These are phyloP conservation scores for Colletotrichum sp. DNA, from an alignment of 2,329 filamentous ascomycete genomes.

Conservation along the genomic window DNA sequence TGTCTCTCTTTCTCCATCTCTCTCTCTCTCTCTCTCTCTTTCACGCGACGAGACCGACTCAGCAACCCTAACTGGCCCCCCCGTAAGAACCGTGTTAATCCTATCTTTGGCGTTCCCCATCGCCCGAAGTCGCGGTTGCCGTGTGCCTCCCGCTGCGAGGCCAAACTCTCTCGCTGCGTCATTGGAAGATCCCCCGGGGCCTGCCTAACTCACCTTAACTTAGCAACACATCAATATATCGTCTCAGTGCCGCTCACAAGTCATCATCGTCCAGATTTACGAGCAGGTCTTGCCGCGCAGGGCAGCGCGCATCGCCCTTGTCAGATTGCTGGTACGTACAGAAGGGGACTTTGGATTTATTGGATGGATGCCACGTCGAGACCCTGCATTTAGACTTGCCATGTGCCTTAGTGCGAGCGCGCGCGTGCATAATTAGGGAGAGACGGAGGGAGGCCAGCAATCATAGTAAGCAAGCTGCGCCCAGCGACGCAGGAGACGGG, in stretches of 20 bases:
- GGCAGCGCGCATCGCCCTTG: background rate
- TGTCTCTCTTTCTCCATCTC: background rate
- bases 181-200: constrained; percentile 2
- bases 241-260: background rate
- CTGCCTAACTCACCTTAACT: background rate
- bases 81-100: background rate
- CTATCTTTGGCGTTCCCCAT: background rate
- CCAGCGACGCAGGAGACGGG: background rate
- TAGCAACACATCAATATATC: background rate
- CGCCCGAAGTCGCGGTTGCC: background rate
- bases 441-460: background rate
- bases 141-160: constrained; percentile 12
- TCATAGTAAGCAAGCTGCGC: background rate
- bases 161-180: constrained; percentile 6
- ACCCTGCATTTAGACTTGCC: background rate
- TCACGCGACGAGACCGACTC: background rate
- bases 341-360: background rate
- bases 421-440: background rate
- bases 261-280: background rate
- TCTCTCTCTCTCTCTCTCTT: background rate
- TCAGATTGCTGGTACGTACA: background rate
- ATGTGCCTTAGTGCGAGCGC: background rate
- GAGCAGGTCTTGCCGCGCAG: background rate
- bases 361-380: background rate
- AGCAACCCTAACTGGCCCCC: background rate